Conservation (phyloP, 2,329 filamentous ascomycete genomes). For the Colletotrichum tropicicola region DNA sequence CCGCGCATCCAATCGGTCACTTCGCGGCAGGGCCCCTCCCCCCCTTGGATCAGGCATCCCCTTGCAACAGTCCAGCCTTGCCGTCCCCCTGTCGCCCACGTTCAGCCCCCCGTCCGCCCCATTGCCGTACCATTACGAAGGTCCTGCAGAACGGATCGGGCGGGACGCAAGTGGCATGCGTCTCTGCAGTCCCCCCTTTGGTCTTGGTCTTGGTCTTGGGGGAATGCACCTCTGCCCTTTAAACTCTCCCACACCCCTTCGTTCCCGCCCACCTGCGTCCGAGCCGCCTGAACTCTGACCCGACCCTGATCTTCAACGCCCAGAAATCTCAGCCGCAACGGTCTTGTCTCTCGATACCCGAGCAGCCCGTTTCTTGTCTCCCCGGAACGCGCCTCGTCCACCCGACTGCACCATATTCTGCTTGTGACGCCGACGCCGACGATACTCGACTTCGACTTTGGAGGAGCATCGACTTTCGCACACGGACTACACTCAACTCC, state of each 20-base stretch:
- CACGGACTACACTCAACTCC: background rate
- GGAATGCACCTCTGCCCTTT: background rate
- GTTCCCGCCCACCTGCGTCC: background rate
- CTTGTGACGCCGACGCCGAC: background rate
- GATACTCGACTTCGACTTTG: background rate
- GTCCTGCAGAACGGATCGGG: slow-evolving; percentile 15
- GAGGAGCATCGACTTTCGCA: background rate
- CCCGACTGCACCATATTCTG: background rate
- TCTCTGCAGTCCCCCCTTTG: slow-evolving; percentile 1
- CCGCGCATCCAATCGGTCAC: slow-evolving; percentile 12
- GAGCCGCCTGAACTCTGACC: background rate
- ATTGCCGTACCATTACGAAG: slow-evolving; percentile 4
- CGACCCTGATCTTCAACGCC: background rate
- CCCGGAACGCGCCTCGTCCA: background rate
- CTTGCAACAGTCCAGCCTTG: slow-evolving; percentile 12
- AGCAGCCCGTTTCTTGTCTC: background rate
- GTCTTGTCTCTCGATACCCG: background rate
- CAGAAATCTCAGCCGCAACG: slow-evolving; percentile 2
- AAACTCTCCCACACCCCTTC: slow-evolving; percentile 17
- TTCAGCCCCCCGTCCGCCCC: slow-evolving; percentile 17
- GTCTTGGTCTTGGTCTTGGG: background rate
- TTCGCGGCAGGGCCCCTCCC: background rate
- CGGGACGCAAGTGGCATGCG: slow-evolving; percentile 9
- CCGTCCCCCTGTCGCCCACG: slow-evolving; percentile 15
- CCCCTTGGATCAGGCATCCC: slow-evolving; percentile 11